A percentile compares a stretch with the other conserved stretches of the same genome.
These are phyloP conservation scores for Emmonsia crescens DNA, from an alignment of 2,329 filamentous ascomycete species.

Conservation along the genomic window DNA sequence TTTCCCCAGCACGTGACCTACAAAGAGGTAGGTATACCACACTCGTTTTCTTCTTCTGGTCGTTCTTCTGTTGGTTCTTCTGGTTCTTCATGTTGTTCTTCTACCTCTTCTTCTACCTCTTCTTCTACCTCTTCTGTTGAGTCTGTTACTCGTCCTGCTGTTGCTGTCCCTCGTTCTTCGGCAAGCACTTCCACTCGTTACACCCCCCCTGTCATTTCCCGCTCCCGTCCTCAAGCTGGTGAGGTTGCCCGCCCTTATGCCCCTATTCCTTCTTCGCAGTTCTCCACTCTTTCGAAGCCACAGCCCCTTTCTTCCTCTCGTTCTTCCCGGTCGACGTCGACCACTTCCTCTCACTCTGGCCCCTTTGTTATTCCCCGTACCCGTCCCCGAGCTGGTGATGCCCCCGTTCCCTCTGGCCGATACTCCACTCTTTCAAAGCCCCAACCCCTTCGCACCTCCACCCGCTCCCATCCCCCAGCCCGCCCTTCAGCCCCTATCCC, in stretches of 20 bases:
- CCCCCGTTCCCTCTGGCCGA: not conserved
- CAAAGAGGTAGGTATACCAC: not conserved
- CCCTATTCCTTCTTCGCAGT: not conserved
- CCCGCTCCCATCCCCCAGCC: conserved; percentile 6
- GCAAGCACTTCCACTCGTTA: not conserved
- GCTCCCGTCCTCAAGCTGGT: not conserved
- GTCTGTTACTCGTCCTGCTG: not conserved
- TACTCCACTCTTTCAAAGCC: not conserved
- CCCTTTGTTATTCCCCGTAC: conserved; percentile 6
- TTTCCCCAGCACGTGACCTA: not conserved
- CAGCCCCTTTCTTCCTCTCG: not conserved
- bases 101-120: conserved; percentile 9
- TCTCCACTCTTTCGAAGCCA: not conserved
- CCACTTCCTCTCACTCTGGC: conserved; percentile 4
- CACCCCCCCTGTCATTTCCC: not conserved
- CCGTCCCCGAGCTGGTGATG: conserved; percentile 4
- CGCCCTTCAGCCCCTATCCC: not conserved
- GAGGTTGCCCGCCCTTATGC: not conserved
- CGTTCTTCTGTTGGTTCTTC: not conserved
- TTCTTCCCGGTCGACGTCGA: not conserved
- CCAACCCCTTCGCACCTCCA: not conserved
- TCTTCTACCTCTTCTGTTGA: conserved; percentile 7
- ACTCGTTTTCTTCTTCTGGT: not conserved
- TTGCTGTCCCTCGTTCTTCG: not conserved
- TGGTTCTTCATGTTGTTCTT: conserved; percentile 4